phyloP scores from a whole-genome alignment of 2,329 filamentous ascomycete species.

The Lachnellula subtilissima region DNA sequence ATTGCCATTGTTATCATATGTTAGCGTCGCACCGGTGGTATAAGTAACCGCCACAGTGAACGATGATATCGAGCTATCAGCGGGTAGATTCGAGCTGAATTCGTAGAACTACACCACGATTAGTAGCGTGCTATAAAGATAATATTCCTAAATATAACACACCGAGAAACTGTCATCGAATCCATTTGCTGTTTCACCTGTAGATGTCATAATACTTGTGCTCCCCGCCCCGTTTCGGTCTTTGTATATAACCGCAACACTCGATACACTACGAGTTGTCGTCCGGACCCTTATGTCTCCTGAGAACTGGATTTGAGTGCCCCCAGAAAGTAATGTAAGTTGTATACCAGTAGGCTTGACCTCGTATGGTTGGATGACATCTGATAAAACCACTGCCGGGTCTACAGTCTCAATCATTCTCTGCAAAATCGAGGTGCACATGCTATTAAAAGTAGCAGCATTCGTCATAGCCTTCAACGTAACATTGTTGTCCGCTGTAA shows the following conservation, averaged over 20 bases:
- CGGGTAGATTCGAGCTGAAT: conserved; percentile 42
- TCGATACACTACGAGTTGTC: conserved; percentile 39
- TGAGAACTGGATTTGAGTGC: conserved; percentile 43
- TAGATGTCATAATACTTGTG: conserved; percentile 42
- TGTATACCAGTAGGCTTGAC: conserved; percentile 56
- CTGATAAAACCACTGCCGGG: conserved; percentile 43
- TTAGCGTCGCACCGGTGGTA: conserved; percentile 41
- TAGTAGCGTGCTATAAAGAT: conserved; percentile 1
- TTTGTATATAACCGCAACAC: conserved; percentile 51
- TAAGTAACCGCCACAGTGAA: conserved; percentile 50
- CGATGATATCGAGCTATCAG: conserved; percentile 56
- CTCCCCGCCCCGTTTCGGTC: conserved; percentile 45
- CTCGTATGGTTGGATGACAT: conserved; percentile 50
- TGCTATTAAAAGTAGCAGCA: conserved; percentile 39
- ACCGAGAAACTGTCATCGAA: conserved; percentile 59
- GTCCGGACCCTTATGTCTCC: conserved; percentile 55
- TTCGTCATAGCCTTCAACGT: conserved; percentile 48
- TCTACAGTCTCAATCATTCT: conserved; percentile 61
- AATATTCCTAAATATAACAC: conserved; percentile 19
- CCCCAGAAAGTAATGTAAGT: conserved; percentile 47
- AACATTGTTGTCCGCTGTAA: conserved; percentile 49
- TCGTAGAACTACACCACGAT: conserved; percentile 25
- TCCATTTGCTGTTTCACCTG: conserved; percentile 47
- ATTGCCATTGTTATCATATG: conserved; percentile 53
- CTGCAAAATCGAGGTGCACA: conserved; percentile 49